Base-by-base conservation (phyloP, 2,329 filamentous ascomycete species). In the Bertia moriformis region DNA sequence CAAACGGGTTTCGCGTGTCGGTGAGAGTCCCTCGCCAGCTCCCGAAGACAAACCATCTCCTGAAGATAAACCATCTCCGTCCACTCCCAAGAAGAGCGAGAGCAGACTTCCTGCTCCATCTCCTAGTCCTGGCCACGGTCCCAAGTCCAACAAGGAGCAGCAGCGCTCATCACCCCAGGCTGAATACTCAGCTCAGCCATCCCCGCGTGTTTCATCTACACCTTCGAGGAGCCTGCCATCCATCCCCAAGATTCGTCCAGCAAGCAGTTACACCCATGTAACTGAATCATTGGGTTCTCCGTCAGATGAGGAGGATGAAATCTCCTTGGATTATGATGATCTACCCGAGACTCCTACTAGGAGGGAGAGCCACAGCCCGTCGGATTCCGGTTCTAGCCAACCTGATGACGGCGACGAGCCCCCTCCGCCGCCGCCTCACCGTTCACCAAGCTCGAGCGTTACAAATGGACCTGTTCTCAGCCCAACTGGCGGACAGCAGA, bases 401-500 rank as follows among this genome's bases (percentile, higher is more conserved):
- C 10, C 24, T 10, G n/a, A 10, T 18, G 32, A 35, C 10, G n/a
- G n/a, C n/a, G 32, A 35, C 17, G 32, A 10, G 32, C 32, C 32
- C 17, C 24, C 24, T 10, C 32, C 32, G 17, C 10, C 32, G 7
- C 32, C 32, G 7, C 32, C 32, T 10, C 50, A 15, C 43, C 3
- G 38, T 38, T 14, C 32, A 37, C 29, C 7, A 18, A n/a, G 32
- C 15, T 35, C 32, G 10, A 36, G 41, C 24, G 19, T 18, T 24
- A 22, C 44, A 37, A 47, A 43, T 15, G 18, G 48, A 36, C 40
- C 30, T 56, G 20, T 60, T 55, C 13, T 66, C 64, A 14, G 47
- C 60, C 69, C 37, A 62, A 54, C 37, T 60, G 65, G 37, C 56
- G 52, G 2, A 50, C 58, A 37, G 64, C 37, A 20, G 19, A 39